Evolutionary conservation across 2,329 filamentous ascomycete species (phyloP), one percentile per base, ranked within the genome.

Genomic region (Parastagonospora avenae): DNA sequence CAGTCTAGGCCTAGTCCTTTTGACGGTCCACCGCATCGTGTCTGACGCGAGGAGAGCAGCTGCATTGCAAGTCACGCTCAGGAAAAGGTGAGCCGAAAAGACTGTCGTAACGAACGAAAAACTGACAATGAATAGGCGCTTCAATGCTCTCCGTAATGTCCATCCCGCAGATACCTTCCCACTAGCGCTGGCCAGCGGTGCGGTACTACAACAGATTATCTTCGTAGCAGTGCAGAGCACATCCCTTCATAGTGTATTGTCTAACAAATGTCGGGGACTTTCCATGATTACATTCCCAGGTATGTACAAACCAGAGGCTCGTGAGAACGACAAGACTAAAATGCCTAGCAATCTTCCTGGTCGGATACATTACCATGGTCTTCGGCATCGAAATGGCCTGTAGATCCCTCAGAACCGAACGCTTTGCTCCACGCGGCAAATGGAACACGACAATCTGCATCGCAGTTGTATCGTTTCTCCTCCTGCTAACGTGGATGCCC

Each of bases 321-420:
- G 30, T 28, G n/a, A n/a, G 15, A 32, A 32, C 14, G 14, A 32
- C 12, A 0, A 28, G 12, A 28, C 68, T 72, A 14, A 72, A 54
- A 12, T 16, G 14, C 12, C 5, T 49, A 88, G 87, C 84, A 7
- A 78, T 89, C 31, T 89, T 90, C 62, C 79, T 89, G 45, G 80
- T 85, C 8, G 86, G 86, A 24, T 88, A 82, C 55, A 80, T 86
- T 29, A 86, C 89, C 58, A 64, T 89, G 15, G 78, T 88, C 12
- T 89, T 90, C 59, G 84, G 83, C 11, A 55, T 87, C 50, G 87
- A 90, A 68, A 79, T 82, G 30, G 77, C 83, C 0, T 62, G 84
- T 12, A 79, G 87, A 58, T 81, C 83, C 9, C 67, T 87, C 24
- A 79, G 76, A 57, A 76, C 73, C 39, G 77, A 77, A 39, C 80